phyloP scores from a whole-genome alignment of 2,329 filamentous ascomycete species.

The Beauveria medogensis region DNA sequence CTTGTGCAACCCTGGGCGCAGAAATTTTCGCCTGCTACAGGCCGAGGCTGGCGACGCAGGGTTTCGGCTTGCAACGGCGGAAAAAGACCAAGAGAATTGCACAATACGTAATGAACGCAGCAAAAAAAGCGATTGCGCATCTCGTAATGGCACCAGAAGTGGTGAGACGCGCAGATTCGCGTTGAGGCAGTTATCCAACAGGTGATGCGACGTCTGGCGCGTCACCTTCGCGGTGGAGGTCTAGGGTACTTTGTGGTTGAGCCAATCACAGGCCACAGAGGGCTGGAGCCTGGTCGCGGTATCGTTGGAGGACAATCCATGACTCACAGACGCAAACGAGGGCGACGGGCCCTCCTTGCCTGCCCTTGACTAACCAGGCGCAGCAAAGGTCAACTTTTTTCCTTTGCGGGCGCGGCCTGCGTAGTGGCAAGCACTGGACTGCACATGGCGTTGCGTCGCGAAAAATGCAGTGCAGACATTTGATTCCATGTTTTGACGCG shows the following conservation, averaged over 20 bases:
- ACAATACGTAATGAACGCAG: neutral
- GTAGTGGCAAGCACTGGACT: neutral
- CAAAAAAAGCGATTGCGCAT: neutral
- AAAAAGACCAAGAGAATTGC: neutral
- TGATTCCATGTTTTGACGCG: neutral
- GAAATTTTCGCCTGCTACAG: conserved; percentile 21
- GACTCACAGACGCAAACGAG: conserved; percentile 13
- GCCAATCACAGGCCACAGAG: conserved; percentile 1
- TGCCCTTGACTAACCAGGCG: neutral
- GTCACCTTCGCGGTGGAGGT: conserved; percentile 6
- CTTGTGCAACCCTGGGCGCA: conserved; percentile 22
- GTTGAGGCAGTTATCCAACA: neutral
- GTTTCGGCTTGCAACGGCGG: neutral
- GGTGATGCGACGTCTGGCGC: conserved; percentile 4
- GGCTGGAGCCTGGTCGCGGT: conserved; percentile 8
- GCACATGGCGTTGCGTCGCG: neutral
- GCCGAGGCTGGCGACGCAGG: no score
- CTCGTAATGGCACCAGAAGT: neutral
- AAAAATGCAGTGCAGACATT: neutral
- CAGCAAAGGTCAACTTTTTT: neutral
- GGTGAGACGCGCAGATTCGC: conserved; percentile 5
- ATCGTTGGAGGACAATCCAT: conserved; percentile 9
- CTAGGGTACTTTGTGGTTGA: conserved; percentile 1
- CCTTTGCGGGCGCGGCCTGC: neutral
- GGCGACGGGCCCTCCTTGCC: neutral